These are phyloP conservation scores for Sarcodon aspratus DNA, from an alignment of 768 basidiomycete genomes.

Conservation along the genomic window DNA sequence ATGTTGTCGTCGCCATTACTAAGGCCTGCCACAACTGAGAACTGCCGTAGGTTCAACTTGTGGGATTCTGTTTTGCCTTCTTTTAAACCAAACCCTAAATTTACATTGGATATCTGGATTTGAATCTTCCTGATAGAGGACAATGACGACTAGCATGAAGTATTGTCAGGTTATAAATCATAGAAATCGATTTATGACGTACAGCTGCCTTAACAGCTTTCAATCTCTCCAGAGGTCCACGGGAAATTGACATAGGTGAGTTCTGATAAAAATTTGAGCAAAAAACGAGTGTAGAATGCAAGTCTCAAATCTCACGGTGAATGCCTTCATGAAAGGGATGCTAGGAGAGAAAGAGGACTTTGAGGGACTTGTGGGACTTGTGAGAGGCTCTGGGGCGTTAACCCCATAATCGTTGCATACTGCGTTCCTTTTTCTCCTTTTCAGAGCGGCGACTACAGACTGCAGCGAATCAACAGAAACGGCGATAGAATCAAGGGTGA, in stretches of 20 bases:
- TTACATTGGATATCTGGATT: too few species aligned
- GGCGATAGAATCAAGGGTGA: conserved; percentile 35
- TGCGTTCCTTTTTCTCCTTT: conserved; percentile 1
- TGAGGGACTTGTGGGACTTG: not conserved
- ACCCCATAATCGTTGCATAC: not conserved
- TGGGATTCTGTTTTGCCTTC: conserved; percentile 24
- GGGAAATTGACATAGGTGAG: conserved; percentile 22
- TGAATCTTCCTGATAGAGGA: conserved; percentile 18
- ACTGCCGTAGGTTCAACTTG: conserved; percentile 28
- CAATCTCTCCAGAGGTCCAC: conserved; percentile 13
- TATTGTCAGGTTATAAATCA: not conserved
- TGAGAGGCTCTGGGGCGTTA: not conserved
- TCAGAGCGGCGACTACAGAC: conserved; percentile 16
- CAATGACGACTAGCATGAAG: conserved; percentile 21
- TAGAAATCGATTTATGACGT: conserved; percentile 6
- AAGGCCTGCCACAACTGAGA: conserved; percentile 29
- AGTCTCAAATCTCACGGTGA: not conserved
- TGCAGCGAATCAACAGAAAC: conserved; percentile 33
- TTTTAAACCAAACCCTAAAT: not conserved
- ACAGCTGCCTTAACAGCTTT: conserved; percentile 4
- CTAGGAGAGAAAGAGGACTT: not conserved
- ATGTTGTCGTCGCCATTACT: conserved; percentile 33
- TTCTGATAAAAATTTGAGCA: not conserved
- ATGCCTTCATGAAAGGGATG: conserved; percentile 1
- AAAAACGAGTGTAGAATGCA: not conserved